These are phyloP conservation scores for Penicillium lagena DNA, from an alignment of 495 filamentous ascomycete species.

Conservation along the genomic window DNA sequence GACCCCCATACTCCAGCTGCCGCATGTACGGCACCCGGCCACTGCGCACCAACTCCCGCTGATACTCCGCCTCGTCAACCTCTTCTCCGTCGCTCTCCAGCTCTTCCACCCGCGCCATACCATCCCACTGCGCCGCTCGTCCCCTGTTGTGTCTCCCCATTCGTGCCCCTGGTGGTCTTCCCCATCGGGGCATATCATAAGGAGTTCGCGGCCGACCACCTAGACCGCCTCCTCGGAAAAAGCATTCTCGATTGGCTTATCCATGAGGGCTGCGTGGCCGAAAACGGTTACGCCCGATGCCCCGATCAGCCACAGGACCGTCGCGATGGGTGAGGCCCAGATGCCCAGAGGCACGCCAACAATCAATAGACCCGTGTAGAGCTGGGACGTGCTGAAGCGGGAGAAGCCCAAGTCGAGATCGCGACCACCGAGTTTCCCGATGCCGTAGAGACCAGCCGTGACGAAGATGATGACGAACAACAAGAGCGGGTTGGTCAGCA, in stretches of 20 bases:
- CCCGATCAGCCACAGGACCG: slow-evolving; percentile 90
- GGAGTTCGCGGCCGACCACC: slow-evolving; percentile 99
- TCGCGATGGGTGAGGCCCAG: slow-evolving; percentile 71
- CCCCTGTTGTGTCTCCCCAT: slow-evolving; percentile 52
- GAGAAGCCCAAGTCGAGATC: slow-evolving; percentile 82
- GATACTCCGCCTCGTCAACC: slow-evolving; percentile 45
- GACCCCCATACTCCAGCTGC: slow-evolving; percentile 22
- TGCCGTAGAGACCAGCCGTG: slow-evolving; percentile 77
- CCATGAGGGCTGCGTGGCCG: slow-evolving; percentile 92
- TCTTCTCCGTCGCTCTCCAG: slow-evolving; percentile 54
- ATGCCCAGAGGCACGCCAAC: slow-evolving; percentile 78
- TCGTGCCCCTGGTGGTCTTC: slow-evolving; percentile 93
- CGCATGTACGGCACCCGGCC: slow-evolving; percentile 17
- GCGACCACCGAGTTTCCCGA: slow-evolving; percentile 77
- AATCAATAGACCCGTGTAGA: slow-evolving; percentile 83
- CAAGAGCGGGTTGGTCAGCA: slow-evolving; percentile 75
- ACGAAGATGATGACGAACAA: slow-evolving; percentile 91
- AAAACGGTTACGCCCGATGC: slow-evolving; percentile 86
- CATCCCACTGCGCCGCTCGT: slow-evolving; percentile 47
- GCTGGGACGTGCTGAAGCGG: slow-evolving; percentile 82
- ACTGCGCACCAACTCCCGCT: slow-evolving; percentile 41
- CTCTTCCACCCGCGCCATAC: slow-evolving; percentile 58
- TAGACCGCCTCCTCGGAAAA: slow-evolving; percentile 99
- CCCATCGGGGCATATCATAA: slow-evolving; percentile 89
- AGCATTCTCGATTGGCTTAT: slow-evolving; percentile 99